Evolutionary conservation across 139 green algal genomes (phyloP), one percentile per base, ranked within the genome.

Genomic region (Micromonas commoda): DNA sequence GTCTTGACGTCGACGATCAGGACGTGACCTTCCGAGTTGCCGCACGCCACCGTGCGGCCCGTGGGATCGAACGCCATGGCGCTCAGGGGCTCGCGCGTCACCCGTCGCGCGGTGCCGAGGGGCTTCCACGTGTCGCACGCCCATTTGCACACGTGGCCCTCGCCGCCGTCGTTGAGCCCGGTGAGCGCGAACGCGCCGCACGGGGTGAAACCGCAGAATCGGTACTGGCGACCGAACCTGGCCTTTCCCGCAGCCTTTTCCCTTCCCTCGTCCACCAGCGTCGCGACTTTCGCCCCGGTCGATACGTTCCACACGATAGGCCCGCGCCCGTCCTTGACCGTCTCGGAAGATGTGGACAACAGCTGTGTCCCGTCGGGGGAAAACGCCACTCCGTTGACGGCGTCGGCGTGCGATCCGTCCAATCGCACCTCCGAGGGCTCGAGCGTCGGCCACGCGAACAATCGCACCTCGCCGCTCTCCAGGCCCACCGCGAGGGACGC

Each of bases 341-440:
- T 61, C 37, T 75, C 68, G 37, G 68, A 35, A 13, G 34, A 31
- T 2, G 37, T 63, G 23, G 37, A 63, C 34, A 75, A 5, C 5
- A 75, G 29, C 16, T n/a, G n/a, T 31, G 4, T 29, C 31, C 38
- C 68, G 37, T 75, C 68, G 6, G 68, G 68, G 23, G 37, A 33
- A n/a, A 38, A 75, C 2, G 68, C 68, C 20, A 75, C 35, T 24
- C 53, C 68, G 21, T 35, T 75, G 21, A 75, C 68, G 37, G 68
- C 68, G 28, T 32, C 3, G 2, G 52, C 68, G 68, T 75, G 68
- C 68, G 68, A 35, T n/a, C n/a, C n/a, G n/a, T n/a, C n/a, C n/a
- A n/a, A n/a, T n/a, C n/a, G n/a, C n/a, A n/a, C n/a, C n/a, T n/a
- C n/a, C n/a, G n/a, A n/a, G n/a, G n/a, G n/a, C n/a, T 75, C 35